These are phyloP conservation scores for Vanilla planifolia DNA, from an alignment of 106 monocot genomes.

Conservation along the genomic window DNA sequence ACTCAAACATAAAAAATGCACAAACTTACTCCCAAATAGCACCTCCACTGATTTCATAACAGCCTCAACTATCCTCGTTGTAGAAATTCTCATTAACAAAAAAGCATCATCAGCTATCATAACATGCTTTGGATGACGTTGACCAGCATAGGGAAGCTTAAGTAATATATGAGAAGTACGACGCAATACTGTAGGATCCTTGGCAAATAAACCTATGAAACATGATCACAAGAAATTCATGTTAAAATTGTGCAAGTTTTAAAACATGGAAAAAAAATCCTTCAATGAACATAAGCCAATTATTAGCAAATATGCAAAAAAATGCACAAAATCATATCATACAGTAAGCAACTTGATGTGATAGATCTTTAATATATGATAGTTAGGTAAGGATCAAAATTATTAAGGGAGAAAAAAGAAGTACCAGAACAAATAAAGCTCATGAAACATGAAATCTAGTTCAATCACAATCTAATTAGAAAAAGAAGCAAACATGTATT, in stretches of 20 bases:
- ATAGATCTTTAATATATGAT: neutral
- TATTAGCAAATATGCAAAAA: too few species aligned
- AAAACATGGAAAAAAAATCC: neutral
- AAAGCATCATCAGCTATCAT: conserved; percentile 95
- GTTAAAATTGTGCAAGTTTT: neutral
- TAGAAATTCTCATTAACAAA: conserved; percentile 41
- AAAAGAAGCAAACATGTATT: conserved; percentile 1
- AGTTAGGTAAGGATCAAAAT: too few species aligned
- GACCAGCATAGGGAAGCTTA: conserved; percentile 59
- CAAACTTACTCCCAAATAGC: conserved; percentile 86
- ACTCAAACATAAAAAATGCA: neutral
- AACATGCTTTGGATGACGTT: conserved; percentile 59
- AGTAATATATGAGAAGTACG: conserved; percentile 76
- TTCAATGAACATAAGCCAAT: too few species aligned
- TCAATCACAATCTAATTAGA: neutral
- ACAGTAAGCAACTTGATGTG: too few species aligned
- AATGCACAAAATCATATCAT: too few species aligned
- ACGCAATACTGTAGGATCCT: conserved; percentile 70
- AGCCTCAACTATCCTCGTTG: conserved; percentile 46
- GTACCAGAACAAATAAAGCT: too few species aligned
- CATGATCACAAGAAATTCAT: neutral
- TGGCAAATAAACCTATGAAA: conserved; percentile 72
- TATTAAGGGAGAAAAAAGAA: too few species aligned
- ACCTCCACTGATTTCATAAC: conserved; percentile 76
- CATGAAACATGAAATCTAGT: neutral